These are phyloP conservation scores for Nitzschia sp. DNA, from an alignment of 108 stramenopile genomes.

Conservation along the genomic window DNA sequence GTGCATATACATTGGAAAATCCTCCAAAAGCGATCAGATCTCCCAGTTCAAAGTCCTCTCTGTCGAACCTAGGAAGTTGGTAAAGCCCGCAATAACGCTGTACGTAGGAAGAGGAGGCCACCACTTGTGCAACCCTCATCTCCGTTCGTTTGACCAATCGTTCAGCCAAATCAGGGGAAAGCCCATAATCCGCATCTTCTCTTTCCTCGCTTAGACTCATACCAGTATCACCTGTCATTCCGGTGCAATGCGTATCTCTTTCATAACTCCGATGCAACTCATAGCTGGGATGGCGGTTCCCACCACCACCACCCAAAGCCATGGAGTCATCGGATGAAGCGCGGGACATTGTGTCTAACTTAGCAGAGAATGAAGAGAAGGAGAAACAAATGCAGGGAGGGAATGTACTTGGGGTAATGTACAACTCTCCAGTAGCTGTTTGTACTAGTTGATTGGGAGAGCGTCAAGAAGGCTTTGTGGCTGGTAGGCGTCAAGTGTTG, in stretches of 20 bases:
- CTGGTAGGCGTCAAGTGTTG: no score
- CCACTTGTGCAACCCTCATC: constrained; percentile 49
- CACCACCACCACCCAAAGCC: neutral
- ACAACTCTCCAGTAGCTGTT: no score
- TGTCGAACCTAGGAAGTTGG: constrained; percentile 45
- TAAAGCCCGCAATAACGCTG: constrained; percentile 42
- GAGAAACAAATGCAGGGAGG: no score
- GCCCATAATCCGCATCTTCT: constrained; percentile 36
- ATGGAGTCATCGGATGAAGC: constrained; percentile 35
- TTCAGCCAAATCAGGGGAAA: constrained; percentile 47
- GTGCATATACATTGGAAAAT: constrained; percentile 48
- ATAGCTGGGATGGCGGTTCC: constrained; percentile 29
- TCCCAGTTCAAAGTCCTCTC: constrained; percentile 52
- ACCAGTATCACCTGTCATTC: constrained; percentile 34
- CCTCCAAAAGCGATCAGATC: constrained; percentile 55
- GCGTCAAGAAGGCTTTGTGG: no score
- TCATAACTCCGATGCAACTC: constrained; percentile 37
- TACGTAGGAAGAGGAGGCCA: constrained; percentile 43
- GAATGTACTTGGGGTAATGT: no score
- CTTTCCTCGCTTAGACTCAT: constrained; percentile 25
- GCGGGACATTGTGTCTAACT: neutral
- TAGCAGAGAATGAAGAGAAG: no score
- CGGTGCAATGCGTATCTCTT: constrained; percentile 28
- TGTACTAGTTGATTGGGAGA: no score
- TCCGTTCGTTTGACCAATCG: constrained; percentile 53